A percentile compares a stretch with the other conserved stretches of the same genome.
These are phyloP conservation scores for Bidens hawaiensis DNA, from an alignment of 140 eudicot genomes.

Conservation along the genomic window DNA sequence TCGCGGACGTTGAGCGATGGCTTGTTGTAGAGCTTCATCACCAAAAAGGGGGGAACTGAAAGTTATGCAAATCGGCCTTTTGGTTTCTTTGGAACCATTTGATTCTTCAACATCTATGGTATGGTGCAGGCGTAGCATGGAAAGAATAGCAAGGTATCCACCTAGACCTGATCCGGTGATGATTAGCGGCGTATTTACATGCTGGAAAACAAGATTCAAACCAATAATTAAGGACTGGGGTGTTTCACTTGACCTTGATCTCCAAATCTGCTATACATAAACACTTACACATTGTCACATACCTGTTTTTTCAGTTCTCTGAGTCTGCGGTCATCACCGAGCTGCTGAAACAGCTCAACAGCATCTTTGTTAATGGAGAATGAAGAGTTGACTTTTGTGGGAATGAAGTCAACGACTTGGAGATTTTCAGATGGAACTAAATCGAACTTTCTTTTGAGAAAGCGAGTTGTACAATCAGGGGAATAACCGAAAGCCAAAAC, in stretches of 20 bases:
- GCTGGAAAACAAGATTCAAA: neutral
- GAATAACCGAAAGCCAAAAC: too few species aligned
- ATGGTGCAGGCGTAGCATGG: too few species aligned
- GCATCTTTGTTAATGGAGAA: constrained; percentile 34
- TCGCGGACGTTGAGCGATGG: too few species aligned
- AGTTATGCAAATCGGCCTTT: too few species aligned
- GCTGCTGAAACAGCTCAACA: constrained; percentile 17
- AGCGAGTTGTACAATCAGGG: constrained; percentile 5
- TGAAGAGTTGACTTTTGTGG: too few species aligned
- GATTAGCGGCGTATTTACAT: neutral
- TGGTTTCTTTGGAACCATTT: too few species aligned
- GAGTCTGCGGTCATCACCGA: constrained; percentile 13
- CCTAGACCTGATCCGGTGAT: constrained; percentile 22
- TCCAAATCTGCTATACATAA: neutral
- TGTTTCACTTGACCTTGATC: neutral
- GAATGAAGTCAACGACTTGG: constrained; percentile 24
- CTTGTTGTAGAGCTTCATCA: too few species aligned
- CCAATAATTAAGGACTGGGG: neutral
- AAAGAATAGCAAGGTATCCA: too few species aligned
- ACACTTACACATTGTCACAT: neutral
- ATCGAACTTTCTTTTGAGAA: constrained; percentile 17
- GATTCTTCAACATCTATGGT: too few species aligned
- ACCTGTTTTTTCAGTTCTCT: constrained; percentile 5
- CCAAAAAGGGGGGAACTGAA: too few species aligned
- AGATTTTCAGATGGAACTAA: constrained; percentile 24